These are phyloP conservation scores for Desmodesmus armatus DNA, from an alignment of 139 green algal species.

Conservation along the genomic window DNA sequence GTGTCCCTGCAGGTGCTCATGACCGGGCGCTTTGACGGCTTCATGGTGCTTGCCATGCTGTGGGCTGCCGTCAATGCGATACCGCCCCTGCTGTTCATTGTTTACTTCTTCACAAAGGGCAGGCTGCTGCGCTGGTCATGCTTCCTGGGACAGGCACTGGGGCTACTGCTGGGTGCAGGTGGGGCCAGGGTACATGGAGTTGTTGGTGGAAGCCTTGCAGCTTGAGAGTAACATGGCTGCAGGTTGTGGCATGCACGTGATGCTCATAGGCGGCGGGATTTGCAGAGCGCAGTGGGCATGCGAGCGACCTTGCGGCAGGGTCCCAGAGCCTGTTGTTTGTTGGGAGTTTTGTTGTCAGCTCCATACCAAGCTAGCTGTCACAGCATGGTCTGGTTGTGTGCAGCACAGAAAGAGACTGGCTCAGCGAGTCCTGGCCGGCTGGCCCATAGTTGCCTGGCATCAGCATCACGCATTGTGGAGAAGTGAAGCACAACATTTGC, in stretches of 20 bases:
- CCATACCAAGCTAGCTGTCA: too few relatives aligned
- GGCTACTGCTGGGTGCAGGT: slow-evolving; percentile 1
- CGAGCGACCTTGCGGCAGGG: not conserved
- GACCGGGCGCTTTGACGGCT: slow-evolving; percentile 19
- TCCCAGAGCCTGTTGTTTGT: not conserved
- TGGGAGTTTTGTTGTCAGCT: not conserved
- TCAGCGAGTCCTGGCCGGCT: too few relatives aligned
- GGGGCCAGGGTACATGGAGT: not conserved
- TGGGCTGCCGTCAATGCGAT: slow-evolving; percentile 34
- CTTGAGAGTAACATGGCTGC: not conserved
- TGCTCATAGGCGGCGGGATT: not conserved
- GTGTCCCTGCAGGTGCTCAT: not conserved
- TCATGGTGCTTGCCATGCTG: slow-evolving; percentile 34
- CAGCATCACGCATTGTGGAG: too few relatives aligned
- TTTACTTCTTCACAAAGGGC: slow-evolving; percentile 36
- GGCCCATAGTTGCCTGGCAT: too few relatives aligned
- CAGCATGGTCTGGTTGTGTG: too few relatives aligned
- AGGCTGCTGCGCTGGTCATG: not conserved
- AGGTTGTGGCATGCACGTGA: not conserved
- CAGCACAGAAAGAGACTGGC: too few relatives aligned
- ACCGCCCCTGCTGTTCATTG: slow-evolving; percentile 31
- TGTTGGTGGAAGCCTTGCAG: not conserved
- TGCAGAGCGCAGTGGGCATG: not conserved
- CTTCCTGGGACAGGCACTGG: not conserved
- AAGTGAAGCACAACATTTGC: not conserved